phyloP scores from a whole-genome alignment of 2,329 filamentous ascomycete genomes.

The Clonostachys solani region DNA sequence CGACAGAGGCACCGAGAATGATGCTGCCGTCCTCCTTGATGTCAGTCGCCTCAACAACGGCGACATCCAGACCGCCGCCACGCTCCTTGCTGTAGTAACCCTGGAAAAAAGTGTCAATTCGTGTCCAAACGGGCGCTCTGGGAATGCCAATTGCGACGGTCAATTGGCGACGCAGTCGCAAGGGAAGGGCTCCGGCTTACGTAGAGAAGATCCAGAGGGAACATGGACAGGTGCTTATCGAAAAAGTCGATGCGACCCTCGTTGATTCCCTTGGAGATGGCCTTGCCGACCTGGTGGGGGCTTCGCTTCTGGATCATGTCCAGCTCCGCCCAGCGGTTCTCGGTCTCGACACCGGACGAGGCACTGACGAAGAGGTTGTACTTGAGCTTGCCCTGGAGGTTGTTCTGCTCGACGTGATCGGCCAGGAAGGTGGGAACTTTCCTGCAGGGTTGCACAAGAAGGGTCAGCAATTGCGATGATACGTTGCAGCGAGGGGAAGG shows the following conservation, averaged over 20 bases:
- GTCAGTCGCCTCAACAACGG: conserved; percentile 79
- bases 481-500: not conserved
- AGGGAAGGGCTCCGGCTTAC: conserved; percentile 27
- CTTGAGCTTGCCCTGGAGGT: conserved; percentile 75
- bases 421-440: conserved; percentile 81
- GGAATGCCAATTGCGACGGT: not conserved
- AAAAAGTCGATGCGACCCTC: conserved; percentile 86
- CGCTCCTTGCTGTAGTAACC: conserved; percentile 83
- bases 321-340: conserved; percentile 84
- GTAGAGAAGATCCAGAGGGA: conserved; percentile 81
- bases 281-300: conserved; percentile 87
- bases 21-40: conserved; percentile 89
- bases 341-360: conserved; percentile 84
- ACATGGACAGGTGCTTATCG: conserved; percentile 92
- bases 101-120: conserved; percentile 24
- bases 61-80: conserved; percentile 73
- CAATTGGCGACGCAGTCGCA: not conserved
- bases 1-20: conserved; percentile 80
- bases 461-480: not conserved
- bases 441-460: conserved; percentile 34
- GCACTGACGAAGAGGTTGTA: conserved; percentile 88
- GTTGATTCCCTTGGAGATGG: conserved; percentile 88
- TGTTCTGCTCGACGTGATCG: conserved; percentile 85
- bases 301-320: conserved; percentile 87
- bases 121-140: not conserved